A percentile compares a stretch with the other conserved stretches of the same genome.
These are phyloP conservation scores for Tilletia horrida DNA, from an alignment of 1,284 basidiomycete genomes.

Conservation along the genomic window DNA sequence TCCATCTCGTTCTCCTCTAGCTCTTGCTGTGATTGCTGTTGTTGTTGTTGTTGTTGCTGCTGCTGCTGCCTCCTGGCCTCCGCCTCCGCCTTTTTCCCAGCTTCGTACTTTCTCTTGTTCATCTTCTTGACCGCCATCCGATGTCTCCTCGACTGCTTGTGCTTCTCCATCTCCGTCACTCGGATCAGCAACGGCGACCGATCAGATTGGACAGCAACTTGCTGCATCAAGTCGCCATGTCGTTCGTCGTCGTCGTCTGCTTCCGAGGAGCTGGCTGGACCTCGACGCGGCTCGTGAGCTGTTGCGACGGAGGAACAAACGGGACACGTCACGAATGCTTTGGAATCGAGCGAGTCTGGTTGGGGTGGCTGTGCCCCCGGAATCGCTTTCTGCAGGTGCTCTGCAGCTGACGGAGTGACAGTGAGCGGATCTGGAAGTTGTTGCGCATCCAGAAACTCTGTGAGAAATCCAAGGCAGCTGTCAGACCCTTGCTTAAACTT, in stretches of 20 bases:
- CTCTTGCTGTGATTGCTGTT: no score
- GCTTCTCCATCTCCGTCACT: slow-evolving; percentile 4
- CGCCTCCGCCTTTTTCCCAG: slow-evolving; percentile 12
- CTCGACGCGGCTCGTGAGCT: no score
- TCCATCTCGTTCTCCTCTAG: neutral
- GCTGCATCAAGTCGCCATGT: neutral
- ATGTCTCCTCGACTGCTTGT: neutral
- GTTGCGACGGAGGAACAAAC: neutral
- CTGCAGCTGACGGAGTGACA: neutral
- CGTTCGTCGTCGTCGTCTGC: neutral
- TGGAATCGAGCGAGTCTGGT: neutral
- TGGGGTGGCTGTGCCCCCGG: neutral
- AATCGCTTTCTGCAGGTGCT: neutral
- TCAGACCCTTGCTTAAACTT: no score
- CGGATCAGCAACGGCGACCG: slow-evolving; percentile 1
- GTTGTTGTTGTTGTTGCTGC: no score
- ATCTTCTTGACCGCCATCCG: neutral
- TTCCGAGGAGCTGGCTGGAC: no score
- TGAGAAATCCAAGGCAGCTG: neutral
- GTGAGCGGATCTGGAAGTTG: neutral
- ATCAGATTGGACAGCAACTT: neutral
- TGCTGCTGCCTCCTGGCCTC: neutral
- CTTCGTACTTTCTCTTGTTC: neutral
- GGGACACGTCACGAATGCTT: slow-evolving; percentile 2
- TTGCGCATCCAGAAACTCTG: neutral